phyloP scores from a whole-genome alignment of 148 eudicot species.

The Beta vulgaris region DNA sequence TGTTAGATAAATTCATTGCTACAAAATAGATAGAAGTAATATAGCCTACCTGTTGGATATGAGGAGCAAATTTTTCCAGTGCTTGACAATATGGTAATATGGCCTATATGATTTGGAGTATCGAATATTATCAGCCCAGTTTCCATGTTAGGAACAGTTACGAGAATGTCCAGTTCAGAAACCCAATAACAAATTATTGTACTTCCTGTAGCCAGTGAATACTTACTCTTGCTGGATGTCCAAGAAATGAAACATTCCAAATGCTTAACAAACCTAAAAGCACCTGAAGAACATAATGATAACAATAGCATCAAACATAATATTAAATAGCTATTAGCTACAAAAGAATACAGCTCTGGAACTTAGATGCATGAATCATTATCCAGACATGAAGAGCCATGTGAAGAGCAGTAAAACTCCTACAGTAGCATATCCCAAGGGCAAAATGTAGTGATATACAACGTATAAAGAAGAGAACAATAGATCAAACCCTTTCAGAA shows the following conservation, averaged over 20 bases:
- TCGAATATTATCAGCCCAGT: conserved; percentile 1
- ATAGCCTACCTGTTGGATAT: conserved; percentile 83
- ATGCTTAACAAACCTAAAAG: conserved; percentile 89
- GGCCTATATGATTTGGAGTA: conserved; percentile 48
- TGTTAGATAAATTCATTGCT: conserved; percentile 6
- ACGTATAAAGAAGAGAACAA: neutral
- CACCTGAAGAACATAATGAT: conserved; percentile 56
- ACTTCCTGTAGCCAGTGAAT: neutral
- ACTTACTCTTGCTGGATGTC: conserved; percentile 96
- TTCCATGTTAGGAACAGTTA: neutral
- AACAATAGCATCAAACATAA: conserved; percentile 9
- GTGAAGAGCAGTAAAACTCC: neutral
- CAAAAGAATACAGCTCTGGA: neutral
- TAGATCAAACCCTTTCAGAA: neutral
- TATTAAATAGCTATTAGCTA: neutral
- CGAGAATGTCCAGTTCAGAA: neutral
- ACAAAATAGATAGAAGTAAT: conserved; percentile 7
- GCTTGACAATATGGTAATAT: conserved; percentile 97
- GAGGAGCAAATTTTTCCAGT: conserved; percentile 92
- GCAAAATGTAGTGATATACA: neutral
- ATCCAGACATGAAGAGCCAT: neutral
- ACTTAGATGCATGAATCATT: neutral
- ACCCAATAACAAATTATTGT: neutral
- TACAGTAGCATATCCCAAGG: neutral
- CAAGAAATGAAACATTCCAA: conserved; percentile 96